Evolutionary conservation across 371 early-diverging fungal genomes (phyloP), one percentile per base, ranked within the genome.

Genomic region (Choanephora cucurbitarum): DNA sequence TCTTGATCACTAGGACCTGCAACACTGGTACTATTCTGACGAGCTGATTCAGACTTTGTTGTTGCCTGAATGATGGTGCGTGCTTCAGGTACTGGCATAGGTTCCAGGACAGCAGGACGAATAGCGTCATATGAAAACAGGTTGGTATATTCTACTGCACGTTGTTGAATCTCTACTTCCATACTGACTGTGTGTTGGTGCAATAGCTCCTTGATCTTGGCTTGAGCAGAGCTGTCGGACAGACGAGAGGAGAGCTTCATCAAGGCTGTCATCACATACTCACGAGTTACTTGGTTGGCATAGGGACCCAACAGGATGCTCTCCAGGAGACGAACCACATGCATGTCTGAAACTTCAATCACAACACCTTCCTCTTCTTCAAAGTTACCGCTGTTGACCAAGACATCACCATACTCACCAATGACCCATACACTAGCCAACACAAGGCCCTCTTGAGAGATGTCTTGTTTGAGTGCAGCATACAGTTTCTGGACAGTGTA

Each of bases 351-450:
- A 9, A 89, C 84, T 70, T 85, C 90, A 19, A 81, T 78, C 2
- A 66, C 69, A n/a, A 74, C 74, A 21, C 64, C 64, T 18, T 81
- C 87, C 7, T 84, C 85, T 23, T 90, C 91, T 31, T 91, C 91
- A 52, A 87, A 89, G 54, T 54, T 76, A 28, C 85, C 85, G 11
- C 83, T 83, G 13, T 65, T 56, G 13, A 85, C 72, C n/a, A 98
- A 79, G 5, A 93, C 73, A 67, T 98, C 97, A 24, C 96, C 98
- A 69, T 86, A 98, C 73, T 98, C 99, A 51, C 99, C 99, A 67
- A 97, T 85, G 40, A 88, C 83, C 99, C 99, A 98, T 6, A 92
- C 87, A 51, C 89, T 90, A 32, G 93, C 93, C 60, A 94, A 77
- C n/a, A 95, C 88, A 44, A 98, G 80, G 5, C 91, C 92, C 67